These are phyloP conservation scores for Spongospora subterranea DNA, from an alignment of 208 protist genomes.

Conservation along the genomic window DNA sequence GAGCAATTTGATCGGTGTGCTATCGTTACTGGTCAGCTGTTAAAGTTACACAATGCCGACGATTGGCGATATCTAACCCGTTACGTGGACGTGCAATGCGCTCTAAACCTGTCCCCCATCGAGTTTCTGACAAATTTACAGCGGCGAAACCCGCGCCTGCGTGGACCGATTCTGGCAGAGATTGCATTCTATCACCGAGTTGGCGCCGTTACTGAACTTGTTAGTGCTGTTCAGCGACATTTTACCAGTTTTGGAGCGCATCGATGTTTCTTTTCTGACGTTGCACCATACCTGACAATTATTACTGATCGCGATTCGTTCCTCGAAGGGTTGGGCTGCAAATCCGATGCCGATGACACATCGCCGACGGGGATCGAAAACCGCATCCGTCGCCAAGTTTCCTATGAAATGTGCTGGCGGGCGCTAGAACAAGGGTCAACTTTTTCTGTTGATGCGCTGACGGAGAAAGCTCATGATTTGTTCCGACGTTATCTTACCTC, in stretches of 20 bases:
- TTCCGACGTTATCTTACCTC: background rate
- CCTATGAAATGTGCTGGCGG: conserved; percentile 38
- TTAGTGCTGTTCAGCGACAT: background rate
- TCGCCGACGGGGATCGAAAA: no score
- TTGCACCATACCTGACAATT: background rate
- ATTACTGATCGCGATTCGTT: no score
- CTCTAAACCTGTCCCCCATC: background rate
- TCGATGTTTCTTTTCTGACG: conserved; percentile 7
- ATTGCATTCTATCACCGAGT: background rate
- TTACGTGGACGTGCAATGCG: background rate
- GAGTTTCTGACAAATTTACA: background rate
- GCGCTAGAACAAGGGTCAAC: background rate
- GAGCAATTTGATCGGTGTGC: background rate
- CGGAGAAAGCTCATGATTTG: background rate
- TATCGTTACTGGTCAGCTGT: background rate
- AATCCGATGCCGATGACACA: background rate
- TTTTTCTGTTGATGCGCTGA: background rate
- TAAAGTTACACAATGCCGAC: background rate
- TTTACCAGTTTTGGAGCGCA: background rate
- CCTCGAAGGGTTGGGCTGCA: no score
- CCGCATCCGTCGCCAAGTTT: background rate
- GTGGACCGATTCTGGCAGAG: background rate
- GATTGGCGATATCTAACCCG: background rate
- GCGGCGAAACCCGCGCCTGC: background rate
- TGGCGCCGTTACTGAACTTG: background rate